Conservation (phyloP, 306 rosid genomes). For the Ammopiptanthus mongolicus region DNA sequence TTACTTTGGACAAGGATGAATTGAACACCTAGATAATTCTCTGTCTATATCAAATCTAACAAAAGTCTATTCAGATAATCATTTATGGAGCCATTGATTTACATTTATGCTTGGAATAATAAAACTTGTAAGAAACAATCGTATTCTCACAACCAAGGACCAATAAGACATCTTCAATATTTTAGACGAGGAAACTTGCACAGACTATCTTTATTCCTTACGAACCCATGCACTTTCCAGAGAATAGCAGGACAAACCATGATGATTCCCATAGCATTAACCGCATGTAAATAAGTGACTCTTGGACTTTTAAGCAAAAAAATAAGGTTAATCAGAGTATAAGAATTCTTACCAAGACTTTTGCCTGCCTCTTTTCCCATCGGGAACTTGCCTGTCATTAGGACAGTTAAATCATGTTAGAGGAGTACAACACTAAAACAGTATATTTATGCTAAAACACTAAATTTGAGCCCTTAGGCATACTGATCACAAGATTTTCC, state of each 20-base stretch:
- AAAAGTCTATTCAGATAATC: background rate
- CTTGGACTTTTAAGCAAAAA: background rate
- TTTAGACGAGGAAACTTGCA: background rate
- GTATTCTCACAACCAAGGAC: background rate
- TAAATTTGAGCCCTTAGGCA: background rate
- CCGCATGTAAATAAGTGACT: background rate
- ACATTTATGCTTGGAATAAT: background rate
- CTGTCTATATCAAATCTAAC: background rate
- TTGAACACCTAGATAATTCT: background rate
- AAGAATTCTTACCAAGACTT: constrained; percentile 63
- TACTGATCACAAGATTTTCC: background rate
- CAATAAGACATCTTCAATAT: background rate
- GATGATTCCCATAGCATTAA: background rate
- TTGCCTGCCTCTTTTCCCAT: constrained; percentile 95
- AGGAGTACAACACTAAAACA: background rate
- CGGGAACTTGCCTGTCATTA: constrained; percentile 76
- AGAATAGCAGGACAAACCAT: background rate
- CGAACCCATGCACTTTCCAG: background rate
- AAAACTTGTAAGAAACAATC: background rate
- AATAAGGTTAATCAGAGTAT: background rate
- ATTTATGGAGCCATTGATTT: background rate
- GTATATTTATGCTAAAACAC: background rate
- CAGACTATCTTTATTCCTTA: background rate
- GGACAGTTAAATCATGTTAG: constrained; percentile 5
- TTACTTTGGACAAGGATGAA: background rate